These are phyloP conservation scores for Fusarium globosum DNA, from an alignment of 2,329 filamentous ascomycete genomes.

Conservation along the genomic window DNA sequence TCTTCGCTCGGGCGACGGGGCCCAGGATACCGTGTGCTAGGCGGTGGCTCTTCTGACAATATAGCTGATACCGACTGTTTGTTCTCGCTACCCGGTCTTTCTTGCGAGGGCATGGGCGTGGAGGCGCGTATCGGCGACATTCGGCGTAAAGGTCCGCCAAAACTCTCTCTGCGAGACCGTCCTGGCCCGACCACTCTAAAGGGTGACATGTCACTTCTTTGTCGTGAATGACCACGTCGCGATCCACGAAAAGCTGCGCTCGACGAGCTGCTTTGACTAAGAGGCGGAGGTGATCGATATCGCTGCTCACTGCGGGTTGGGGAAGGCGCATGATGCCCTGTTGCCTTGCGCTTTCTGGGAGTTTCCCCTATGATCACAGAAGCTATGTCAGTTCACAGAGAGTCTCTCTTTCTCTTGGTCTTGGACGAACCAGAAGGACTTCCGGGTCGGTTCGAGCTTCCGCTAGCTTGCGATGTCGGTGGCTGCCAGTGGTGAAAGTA, in stretches of 20 bases:
- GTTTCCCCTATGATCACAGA: constrained; percentile 72
- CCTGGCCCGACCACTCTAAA: constrained; percentile 45
- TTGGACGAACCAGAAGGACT: constrained; percentile 80
- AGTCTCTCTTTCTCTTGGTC: constrained; percentile 60
- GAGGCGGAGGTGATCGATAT: constrained; percentile 50
- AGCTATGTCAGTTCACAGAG: constrained; percentile 54
- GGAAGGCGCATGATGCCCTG: constrained; percentile 52
- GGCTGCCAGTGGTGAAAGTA: constrained; percentile 96
- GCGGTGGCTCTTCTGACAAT: constrained; percentile 43
- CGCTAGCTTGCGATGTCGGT: constrained; percentile 72
- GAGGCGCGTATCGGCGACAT: constrained; percentile 42
- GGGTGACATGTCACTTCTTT: constrained; percentile 53
- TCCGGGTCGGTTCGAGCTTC: constrained; percentile 72
- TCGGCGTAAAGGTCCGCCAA: constrained; percentile 41
- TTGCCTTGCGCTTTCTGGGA: constrained; percentile 86
- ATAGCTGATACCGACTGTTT: constrained; percentile 52
- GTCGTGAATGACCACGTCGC: constrained; percentile 50
- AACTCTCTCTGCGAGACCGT: constrained; percentile 42
- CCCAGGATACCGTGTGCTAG: constrained; percentile 22
- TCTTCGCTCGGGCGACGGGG: constrained; percentile 23
- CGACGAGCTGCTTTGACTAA: constrained; percentile 44
- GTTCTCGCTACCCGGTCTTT: constrained; percentile 44
- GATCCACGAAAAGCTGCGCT: constrained; percentile 40
- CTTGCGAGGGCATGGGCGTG: constrained; percentile 38
- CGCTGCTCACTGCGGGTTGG: constrained; percentile 46